phyloP scores from a whole-genome alignment of 108 stramenopile genomes.

The Poteriospumella lacustris region DNA sequence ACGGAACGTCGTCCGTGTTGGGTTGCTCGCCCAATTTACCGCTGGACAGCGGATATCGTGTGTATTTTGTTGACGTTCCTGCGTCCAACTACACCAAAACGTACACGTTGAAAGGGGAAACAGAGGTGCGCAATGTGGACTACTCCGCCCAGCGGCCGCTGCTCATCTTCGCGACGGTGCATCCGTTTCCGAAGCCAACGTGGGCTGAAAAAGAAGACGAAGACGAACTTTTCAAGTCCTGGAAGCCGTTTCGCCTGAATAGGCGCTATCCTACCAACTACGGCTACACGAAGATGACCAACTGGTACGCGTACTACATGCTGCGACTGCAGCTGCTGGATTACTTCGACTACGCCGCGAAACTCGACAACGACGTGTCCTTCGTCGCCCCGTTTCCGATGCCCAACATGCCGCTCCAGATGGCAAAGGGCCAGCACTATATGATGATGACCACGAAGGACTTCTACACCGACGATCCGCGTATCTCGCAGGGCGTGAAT shows the following conservation, averaged over 20 bases:
- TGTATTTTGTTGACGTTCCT: background rate
- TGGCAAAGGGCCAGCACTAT: background rate
- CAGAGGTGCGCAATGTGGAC: too few relatives aligned
- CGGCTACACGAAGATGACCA: constrained; percentile 12
- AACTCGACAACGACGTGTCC: constrained; percentile 10
- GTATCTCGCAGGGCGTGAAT: background rate
- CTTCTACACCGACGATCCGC: background rate
- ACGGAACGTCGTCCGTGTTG: too few relatives aligned
- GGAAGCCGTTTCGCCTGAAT: constrained; percentile 10
- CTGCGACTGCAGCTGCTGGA: constrained; percentile 2
- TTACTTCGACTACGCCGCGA: background rate
- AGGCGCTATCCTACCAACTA: constrained; percentile 22
- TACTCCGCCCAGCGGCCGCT: background rate
- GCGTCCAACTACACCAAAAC: too few relatives aligned
- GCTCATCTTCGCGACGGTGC: background rate
- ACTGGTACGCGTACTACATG: constrained; percentile 16
- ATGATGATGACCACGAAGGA: background rate
- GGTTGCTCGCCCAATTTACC: background rate
- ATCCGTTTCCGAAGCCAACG: background rate
- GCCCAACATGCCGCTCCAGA: background rate
- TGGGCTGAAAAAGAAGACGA: background rate
- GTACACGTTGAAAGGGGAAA: too few relatives aligned
- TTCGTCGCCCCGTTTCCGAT: constrained; percentile 5
- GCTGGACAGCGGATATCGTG: background rate
- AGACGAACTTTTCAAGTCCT: background rate